Percentiles rank a stretch among this genome's conserved stretches.
These are phyloP conservation scores for Coemansia sp. DNA, from an alignment of 371 early-diverging fungal species.

Conservation along the genomic window DNA sequence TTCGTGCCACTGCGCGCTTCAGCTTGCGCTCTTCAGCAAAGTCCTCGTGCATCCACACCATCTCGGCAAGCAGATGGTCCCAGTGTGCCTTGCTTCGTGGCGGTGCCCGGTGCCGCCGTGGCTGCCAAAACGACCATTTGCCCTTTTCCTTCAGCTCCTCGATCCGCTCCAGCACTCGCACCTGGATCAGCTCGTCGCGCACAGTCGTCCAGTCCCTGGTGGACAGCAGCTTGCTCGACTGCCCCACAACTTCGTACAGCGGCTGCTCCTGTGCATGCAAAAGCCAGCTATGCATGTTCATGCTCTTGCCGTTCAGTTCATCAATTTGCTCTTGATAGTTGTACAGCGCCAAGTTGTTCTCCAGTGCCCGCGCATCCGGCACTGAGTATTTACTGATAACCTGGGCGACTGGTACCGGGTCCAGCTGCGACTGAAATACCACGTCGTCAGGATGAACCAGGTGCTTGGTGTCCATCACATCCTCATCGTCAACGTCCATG, in stretches of 20 bases:
- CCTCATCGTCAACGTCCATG: conserved; percentile 24
- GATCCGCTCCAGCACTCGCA: conserved; percentile 71
- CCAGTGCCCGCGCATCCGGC: conserved; percentile 16
- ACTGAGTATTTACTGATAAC: conserved; percentile 9
- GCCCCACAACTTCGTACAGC: conserved; percentile 64
- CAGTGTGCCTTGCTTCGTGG: conserved; percentile 80
- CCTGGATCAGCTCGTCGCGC: conserved; percentile 76
- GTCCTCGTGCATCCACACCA: conserved; percentile 78
- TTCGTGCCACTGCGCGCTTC: conserved; percentile 76
- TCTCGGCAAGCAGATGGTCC: conserved; percentile 75
- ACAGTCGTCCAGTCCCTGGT: conserved; percentile 87
- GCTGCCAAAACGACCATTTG: conserved; percentile 80
- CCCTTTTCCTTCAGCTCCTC: conserved; percentile 76
- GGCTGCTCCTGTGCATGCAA: conserved; percentile 70
- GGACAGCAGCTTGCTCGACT: conserved; percentile 70
- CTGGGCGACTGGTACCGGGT: conserved; percentile 20
- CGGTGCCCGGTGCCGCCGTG: conserved; percentile 68
- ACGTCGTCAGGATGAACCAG: conserved; percentile 29
- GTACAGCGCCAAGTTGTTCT: conserved; percentile 8
- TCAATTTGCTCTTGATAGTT: conserved; percentile 31
- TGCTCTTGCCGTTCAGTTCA: conserved; percentile 33
- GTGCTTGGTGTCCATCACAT: conserved; percentile 1
- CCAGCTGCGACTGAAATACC: conserved; percentile 38
- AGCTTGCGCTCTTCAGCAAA: conserved; percentile 83
- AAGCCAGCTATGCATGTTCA: conserved; percentile 68